Evolutionary conservation across 768 basidiomycete species (phyloP), one percentile per base, ranked within the genome.

Genomic region (Leucosporidium yakuticum): DNA sequence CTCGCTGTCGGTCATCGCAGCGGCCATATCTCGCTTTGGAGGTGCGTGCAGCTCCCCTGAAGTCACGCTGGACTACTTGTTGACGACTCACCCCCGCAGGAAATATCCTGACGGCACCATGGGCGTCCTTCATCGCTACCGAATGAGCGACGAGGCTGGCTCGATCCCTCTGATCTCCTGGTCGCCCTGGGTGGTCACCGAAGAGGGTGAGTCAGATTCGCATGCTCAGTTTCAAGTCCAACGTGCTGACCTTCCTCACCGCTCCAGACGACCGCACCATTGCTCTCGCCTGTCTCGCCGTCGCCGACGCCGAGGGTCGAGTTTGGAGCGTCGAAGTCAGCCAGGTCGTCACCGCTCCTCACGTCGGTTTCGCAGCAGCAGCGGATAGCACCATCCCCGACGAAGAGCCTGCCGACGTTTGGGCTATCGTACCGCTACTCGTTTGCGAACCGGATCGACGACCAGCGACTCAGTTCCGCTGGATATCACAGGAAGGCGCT

Each of bases 11-110:
- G 68, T 19, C 63, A 64, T 23, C 29, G 59, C 2, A 64, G 63
- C 54, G 68, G 68, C 48, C 63, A 69, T 17, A 39, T 64, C 32
- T 50, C 68, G 17, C 63, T 69, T 2, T 69, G 68, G 68, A 58
- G 63, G 67, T 57, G 32, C 56, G 56, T 11, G 23, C 17, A 19
- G 4, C 34, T 36, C 17, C 6, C 27, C 29, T n/a, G n/a, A 6
- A 34, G 3, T 12, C 3, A 15, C 55, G 19, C 5, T 29, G 27
- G 21, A 4, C 20, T 19, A 4, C 4, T 19, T 19, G 9, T 32
- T 14, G 5, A 4, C 15, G 19, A 44, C 39, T 44, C 2, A 15
- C 6, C 6, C 17, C 6, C 21, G 14, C 32, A 57, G 56, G 14
- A 34, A 39, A 27, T 44, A 23, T 12, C 7, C 39, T 2, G n/a